Evolutionary conservation across 2,329 filamentous ascomycete species (phyloP), one percentile per base, ranked within the genome.

Genomic region (Hirsutella thompsonii): DNA sequence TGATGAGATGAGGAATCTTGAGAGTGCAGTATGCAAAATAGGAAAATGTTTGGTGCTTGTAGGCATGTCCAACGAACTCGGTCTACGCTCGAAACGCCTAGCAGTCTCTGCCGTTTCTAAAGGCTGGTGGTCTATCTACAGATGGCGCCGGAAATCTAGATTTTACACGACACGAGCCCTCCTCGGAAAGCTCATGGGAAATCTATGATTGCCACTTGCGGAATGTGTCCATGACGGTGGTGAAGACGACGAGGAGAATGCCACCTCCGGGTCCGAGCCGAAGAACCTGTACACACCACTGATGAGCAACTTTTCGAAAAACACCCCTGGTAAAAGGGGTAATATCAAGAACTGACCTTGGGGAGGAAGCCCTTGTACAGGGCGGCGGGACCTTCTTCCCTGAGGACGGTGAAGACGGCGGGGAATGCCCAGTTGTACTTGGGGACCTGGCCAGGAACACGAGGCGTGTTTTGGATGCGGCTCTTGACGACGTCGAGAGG

Each of bases 351-450:
- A 60, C 65, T 84, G 70, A 95, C 92, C 76, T 98, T 98, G 51
- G 92, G 92, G 47, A 92, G 57, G 74, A 98, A 98, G 14, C 92
- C 92, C 75, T 96, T 98, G 74, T 98, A 98, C 45, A 98, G 70
- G 32, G 92, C 92, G 37, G 64, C 66, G 59, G 94, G 90, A 5
- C 92, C 92, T 65, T 98, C 92, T 67, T 98, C 92, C 66, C 78
- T 86, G 65, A 87, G 80, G 45, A 98, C 86, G 8, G 85, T 92
- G 42, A 75, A 81, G 39, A 95, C 70, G 19, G 87, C 80, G 37
- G 87, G 85, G 76, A 81, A 94, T 26, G 92, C 92, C 92, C 92
- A 98, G 76, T 96, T 95, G 71, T 98, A 98, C 74, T 98, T 98
- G 57, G 85, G 85, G 19, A 79, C 66, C 41, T 76, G 70, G 5